phyloP scores from a whole-genome alignment of 139 green algal genomes.

The Micromonas pusilla region DNA sequence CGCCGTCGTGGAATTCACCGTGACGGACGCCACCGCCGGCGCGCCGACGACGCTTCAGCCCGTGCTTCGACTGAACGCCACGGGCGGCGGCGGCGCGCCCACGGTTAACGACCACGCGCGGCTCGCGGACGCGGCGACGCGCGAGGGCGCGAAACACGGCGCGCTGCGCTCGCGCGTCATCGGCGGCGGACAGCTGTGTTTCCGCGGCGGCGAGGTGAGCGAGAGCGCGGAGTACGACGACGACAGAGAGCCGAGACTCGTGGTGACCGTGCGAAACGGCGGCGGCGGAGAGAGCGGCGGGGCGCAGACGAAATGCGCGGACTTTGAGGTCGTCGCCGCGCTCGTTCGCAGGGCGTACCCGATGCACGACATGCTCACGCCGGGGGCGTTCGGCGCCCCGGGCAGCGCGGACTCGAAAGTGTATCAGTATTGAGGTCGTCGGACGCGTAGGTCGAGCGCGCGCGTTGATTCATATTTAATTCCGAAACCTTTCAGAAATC shows the following conservation, averaged over 20 bases:
- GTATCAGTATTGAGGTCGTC: background rate
- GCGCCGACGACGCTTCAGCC: too few species aligned
- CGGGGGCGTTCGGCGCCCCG: background rate
- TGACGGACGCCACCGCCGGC: background rate
- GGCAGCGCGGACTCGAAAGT: background rate
- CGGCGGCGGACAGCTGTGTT: background rate
- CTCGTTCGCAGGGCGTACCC: background rate
- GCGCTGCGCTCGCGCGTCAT: background rate
- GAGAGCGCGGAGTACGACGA: background rate
- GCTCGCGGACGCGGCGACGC: background rate
- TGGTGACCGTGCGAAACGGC: background rate
- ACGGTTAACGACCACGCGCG: background rate
- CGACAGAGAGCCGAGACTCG: background rate
- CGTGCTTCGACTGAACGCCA: background rate
- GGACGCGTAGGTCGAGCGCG: background rate
- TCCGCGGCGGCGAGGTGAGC: background rate
- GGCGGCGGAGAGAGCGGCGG: background rate
- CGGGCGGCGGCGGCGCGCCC: too few species aligned
- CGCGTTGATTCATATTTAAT: too few species aligned
- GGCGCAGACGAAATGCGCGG: background rate
- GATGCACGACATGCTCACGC: background rate
- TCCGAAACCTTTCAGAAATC: too few species aligned
- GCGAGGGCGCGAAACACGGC: background rate
- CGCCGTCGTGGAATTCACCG: background rate
- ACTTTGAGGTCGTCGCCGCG: background rate